A percentile compares a stretch with the other conserved stretches of the same genome.
Evolutionary conservation across 1,284 basidiomycete genomes (phyloP).

Genomic region (Puccinia triticina): DNA sequence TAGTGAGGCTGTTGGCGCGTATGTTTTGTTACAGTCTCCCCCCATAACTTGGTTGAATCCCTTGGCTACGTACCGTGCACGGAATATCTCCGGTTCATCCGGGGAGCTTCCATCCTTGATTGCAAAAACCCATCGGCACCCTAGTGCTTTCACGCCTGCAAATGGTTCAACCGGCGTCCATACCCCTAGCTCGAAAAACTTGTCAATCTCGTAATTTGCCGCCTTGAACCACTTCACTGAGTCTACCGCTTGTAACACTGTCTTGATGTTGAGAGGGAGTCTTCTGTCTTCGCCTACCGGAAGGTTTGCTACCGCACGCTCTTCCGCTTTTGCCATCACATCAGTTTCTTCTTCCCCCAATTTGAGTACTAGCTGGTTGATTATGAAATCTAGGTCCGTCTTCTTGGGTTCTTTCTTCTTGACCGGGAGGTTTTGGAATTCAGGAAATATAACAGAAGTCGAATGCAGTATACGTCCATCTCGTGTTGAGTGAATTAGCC

Average conservation of each 20-base stretch:
- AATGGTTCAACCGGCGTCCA: background rate
- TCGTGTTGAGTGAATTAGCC: too few species aligned
- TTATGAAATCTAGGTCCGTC: too few species aligned
- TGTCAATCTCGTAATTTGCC: background rate
- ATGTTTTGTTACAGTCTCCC: constrained; percentile 12
- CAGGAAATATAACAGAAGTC: too few species aligned
- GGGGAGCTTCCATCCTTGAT: background rate
- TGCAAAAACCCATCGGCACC: constrained; percentile 6
- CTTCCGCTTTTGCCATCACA: too few species aligned
- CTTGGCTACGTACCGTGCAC: constrained; percentile 8
- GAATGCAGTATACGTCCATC: too few species aligned
- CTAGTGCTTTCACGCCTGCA: background rate
- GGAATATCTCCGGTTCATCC: background rate
- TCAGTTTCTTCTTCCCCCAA: too few species aligned
- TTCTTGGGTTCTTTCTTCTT: too few species aligned
- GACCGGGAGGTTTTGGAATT: too few species aligned
- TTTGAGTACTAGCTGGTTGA: too few species aligned
- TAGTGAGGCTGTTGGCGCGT: background rate
- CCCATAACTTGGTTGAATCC: constrained; percentile 23
- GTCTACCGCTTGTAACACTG: background rate
- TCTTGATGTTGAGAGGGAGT: background rate
- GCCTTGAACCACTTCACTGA: background rate
- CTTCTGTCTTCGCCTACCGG: background rate
- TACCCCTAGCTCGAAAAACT: background rate
- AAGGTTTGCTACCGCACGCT: background rate